phyloP scores from a whole-genome alignment of 352 stramenopile genomes.

The Elongisporangium anandrum region DNA sequence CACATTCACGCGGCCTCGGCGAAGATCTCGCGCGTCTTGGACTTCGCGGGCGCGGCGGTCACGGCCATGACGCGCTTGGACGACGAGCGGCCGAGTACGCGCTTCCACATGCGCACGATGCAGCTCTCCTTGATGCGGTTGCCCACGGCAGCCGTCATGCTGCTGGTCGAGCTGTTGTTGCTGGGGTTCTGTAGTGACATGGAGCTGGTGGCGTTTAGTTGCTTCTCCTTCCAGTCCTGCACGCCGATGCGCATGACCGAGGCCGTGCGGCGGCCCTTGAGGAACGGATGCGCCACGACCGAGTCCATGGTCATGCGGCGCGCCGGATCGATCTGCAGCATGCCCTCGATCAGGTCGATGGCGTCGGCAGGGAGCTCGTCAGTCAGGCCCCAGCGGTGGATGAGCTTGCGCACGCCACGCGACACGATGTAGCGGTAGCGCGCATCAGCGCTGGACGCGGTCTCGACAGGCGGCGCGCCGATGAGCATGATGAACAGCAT shows the following conservation, averaged over 20 bases:
- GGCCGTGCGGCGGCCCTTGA: slow-evolving; percentile 19
- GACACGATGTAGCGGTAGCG: slow-evolving; percentile 58
- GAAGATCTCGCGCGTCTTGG: slow-evolving; percentile 17
- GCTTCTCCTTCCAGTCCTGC: slow-evolving; percentile 14
- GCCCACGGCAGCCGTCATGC: slow-evolving; percentile 19
- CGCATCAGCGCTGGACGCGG: slow-evolving; percentile 46
- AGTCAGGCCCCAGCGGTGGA: slow-evolving; percentile 67
- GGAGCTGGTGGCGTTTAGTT: slow-evolving; percentile 16
- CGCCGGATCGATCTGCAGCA: slow-evolving; percentile 57
- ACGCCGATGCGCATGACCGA: slow-evolving; percentile 7
- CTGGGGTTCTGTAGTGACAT: slow-evolving; percentile 8
- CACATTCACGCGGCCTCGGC: slow-evolving; percentile 27
- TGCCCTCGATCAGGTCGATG: slow-evolving; percentile 57
- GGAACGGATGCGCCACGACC: slow-evolving; percentile 62
- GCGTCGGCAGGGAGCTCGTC: slow-evolving; percentile 38
- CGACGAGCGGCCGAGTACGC: slow-evolving; percentile 32
- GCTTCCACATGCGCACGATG: slow-evolving; percentile 39
- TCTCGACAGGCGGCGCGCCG: slow-evolving; percentile 58
- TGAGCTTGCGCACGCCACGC: slow-evolving; percentile 54
- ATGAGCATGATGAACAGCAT: slow-evolving; percentile 86
- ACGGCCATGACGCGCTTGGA: slow-evolving; percentile 50
- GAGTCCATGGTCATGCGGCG: slow-evolving; percentile 52
- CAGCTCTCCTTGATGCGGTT: slow-evolving; percentile 1
- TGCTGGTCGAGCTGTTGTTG: slow-evolving; percentile 1
- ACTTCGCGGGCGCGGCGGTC: slow-evolving; percentile 5